phyloP scores from a whole-genome alignment of 2,329 filamentous ascomycete species.

The Fusarium subtropicale region DNA sequence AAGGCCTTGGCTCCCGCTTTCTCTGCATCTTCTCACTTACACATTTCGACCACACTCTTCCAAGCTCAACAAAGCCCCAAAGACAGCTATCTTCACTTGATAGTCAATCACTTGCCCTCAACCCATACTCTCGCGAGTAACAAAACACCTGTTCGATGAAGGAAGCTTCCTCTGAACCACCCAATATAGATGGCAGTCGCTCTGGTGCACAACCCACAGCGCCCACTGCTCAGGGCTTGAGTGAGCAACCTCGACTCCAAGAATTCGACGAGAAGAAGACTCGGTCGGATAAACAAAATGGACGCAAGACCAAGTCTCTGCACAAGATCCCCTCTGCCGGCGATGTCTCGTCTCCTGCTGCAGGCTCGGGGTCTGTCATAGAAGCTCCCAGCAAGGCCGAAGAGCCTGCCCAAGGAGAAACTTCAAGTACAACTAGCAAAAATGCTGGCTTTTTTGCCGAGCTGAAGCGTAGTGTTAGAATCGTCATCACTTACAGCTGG shows the following conservation, averaged over 20 bases:
- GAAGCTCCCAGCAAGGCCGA: conserved; percentile 32
- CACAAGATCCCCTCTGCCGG: conserved; percentile 44
- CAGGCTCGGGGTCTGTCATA: conserved; percentile 70
- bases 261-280: conserved; percentile 29
- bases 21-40: conserved; percentile 18
- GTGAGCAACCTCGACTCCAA: conserved; percentile 22
- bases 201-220: conserved; percentile 66
- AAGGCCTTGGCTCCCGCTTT: conserved; percentile 36
- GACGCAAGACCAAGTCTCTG: conserved; percentile 38
- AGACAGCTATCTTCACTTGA: conserved; percentile 23
- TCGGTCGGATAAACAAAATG: conserved; percentile 13
- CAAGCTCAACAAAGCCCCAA: conserved; percentile 36
- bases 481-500: conserved; percentile 77
- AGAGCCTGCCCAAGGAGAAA: conserved; percentile 34
- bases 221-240: conserved; percentile 51
- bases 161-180: conserved; percentile 66
- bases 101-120: conserved; percentile 14
- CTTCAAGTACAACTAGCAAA: conserved; percentile 49
- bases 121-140: conserved; percentile 9
- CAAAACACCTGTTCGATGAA: conserved; percentile 67
- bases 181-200: conserved; percentile 67
- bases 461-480: conserved; percentile 62
- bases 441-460: conserved; percentile 59
- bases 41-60: conserved; percentile 12
- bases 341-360: conserved; percentile 58